Percentiles rank a stretch among this genome's conserved stretches.
Evolutionary conservation across 306 rosid genomes (phyloP).

Genomic region (Adenanthera pavonina): DNA sequence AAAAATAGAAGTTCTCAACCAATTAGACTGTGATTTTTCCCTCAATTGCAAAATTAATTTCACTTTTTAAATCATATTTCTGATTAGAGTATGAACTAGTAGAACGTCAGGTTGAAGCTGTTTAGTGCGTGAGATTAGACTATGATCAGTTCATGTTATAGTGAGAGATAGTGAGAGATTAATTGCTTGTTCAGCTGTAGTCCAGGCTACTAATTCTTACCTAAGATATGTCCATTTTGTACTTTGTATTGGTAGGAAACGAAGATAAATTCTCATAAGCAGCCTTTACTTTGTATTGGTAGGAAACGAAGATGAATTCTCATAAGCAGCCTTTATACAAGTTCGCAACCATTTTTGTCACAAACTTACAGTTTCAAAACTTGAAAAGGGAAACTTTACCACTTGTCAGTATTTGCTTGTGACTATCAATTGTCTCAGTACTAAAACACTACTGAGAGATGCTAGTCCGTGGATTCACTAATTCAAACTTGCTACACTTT

Average conservation of each 20-base stretch:
- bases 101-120: slow-evolving; percentile 1
- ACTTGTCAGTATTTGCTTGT: not conserved
- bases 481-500: slow-evolving; percentile 5
- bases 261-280: not conserved
- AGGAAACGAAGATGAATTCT: not conserved
- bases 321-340: not conserved
- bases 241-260: not conserved
- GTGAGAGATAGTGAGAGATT: not conserved
- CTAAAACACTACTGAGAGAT: not conserved
- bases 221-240: not conserved
- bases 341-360: slow-evolving; percentile 16
- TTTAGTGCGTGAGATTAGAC: slow-evolving; percentile 1
- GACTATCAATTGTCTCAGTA: slow-evolving; percentile 11
- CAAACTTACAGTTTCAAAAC: not conserved
- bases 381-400: slow-evolving; percentile 16
- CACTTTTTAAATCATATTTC: too few species aligned
- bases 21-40: not conserved
- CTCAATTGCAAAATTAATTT: too few species aligned
- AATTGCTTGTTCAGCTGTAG: not conserved
- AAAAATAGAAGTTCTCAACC: not conserved
- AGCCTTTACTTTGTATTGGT: not conserved
- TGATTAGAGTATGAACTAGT: not conserved
- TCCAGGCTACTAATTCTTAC: not conserved
- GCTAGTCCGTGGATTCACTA: not conserved
- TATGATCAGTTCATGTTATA: slow-evolving; percentile 5